Percentiles rank a stretch among this genome's conserved stretches.
Conservation (phyloP, 228 moss, liverwort and hornwort genomes). For the Sphagnum fallax region DNA sequence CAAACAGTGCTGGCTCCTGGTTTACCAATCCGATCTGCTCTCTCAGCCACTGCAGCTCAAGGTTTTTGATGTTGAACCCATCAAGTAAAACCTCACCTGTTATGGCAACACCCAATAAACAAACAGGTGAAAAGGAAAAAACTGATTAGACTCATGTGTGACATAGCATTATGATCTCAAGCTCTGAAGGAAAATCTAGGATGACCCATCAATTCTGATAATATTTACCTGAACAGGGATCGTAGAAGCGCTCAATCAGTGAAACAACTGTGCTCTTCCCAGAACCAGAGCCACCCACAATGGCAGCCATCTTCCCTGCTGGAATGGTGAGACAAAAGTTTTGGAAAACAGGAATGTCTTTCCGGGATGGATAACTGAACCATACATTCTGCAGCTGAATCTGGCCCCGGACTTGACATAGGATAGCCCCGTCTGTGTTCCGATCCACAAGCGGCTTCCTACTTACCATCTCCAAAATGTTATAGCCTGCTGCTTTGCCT, state of each 20-base stretch:
- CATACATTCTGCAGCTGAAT: conserved; percentile 25
- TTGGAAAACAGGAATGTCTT: conserved; percentile 18
- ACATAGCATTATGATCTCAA: too few species aligned
- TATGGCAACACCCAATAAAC: too few species aligned
- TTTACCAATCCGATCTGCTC: conserved; percentile 90
- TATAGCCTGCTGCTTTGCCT: conserved; percentile 27
- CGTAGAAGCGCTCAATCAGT: conserved; percentile 49
- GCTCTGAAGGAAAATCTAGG: too few species aligned
- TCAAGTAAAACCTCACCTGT: conserved; percentile 80
- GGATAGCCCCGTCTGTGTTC: conserved; percentile 51
- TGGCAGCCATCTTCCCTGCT: conserved; percentile 33
- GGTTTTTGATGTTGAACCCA: conserved; percentile 68
- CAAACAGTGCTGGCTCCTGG: conserved; percentile 94
- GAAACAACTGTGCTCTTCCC: conserved; percentile 47
- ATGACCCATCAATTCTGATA: too few species aligned
- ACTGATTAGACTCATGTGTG: too few species aligned
- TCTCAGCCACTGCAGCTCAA: conserved; percentile 85
- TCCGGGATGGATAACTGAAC: conserved; percentile 36
- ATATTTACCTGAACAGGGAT: conserved; percentile 23
- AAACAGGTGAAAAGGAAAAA: too few species aligned
- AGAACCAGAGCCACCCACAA: conserved; percentile 31
- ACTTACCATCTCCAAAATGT: conserved; percentile 28
- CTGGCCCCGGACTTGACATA: conserved; percentile 40
- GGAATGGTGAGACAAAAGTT: conserved; percentile 29
- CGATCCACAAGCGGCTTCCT: conserved; percentile 10